These are phyloP conservation scores for Crithidia sp. DNA, from an alignment of 208 protist genomes.

Conservation along the genomic window DNA sequence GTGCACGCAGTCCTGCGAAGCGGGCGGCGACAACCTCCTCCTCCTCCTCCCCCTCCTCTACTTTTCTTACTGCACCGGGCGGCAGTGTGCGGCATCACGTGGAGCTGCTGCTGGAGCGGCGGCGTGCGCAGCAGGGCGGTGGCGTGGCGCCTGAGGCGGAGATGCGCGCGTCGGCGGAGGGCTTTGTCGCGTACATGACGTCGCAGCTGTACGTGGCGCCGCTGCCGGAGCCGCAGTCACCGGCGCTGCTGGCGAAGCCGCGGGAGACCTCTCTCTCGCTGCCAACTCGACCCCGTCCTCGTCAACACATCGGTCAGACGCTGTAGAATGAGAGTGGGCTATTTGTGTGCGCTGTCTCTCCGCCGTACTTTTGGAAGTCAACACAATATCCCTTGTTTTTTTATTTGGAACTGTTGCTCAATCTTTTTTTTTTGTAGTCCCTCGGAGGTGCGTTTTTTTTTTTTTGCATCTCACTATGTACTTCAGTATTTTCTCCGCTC, in stretches of 20 bases:
- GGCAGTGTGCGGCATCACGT: conserved; percentile 14
- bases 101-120: conserved; percentile 11
- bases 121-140: conserved; percentile 7
- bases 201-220: conserved; percentile 35
- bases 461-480: too few relatives aligned
- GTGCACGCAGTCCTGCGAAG: too few relatives aligned
- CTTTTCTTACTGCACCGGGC: background rate
- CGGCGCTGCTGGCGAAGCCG: conserved; percentile 2
- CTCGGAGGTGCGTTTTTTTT: too few relatives aligned
- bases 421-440: background rate
- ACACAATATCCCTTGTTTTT: too few relatives aligned
- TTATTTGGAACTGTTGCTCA: background rate
- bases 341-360: too few relatives aligned
- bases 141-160: conserved; percentile 5
- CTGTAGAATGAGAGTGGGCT: background rate
- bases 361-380: too few relatives aligned
- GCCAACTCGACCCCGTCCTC: background rate
- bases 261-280: background rate
- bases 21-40: too few relatives aligned
- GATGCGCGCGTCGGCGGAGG: conserved; percentile 14
- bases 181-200: conserved; percentile 45
- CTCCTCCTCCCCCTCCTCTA: too few relatives aligned
- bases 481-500: too few relatives aligned
- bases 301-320: background rate
- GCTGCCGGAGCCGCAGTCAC: conserved; percentile 14